These are phyloP conservation scores for Coemansia sp. DNA, from an alignment of 192 early-diverging fungal species.

Conservation along the genomic window DNA sequence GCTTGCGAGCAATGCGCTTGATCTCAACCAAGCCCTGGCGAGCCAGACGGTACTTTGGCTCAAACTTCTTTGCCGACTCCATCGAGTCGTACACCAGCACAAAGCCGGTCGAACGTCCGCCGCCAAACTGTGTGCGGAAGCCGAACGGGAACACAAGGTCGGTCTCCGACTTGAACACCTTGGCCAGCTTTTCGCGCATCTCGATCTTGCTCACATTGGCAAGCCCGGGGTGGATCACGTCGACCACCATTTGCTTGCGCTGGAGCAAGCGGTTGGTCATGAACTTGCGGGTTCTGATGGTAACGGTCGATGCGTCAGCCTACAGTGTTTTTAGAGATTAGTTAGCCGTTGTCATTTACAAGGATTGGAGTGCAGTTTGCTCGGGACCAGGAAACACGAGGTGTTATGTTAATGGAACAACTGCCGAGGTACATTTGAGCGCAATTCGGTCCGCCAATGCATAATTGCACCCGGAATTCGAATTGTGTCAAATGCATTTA, in stretches of 20 bases:
- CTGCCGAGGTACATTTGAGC: not conserved
- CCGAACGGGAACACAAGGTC: constrained; percentile 92
- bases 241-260: constrained; percentile 75
- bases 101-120: constrained; percentile 94
- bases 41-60: constrained; percentile 96
- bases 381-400: not conserved
- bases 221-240: constrained; percentile 91
- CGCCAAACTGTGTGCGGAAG: constrained; percentile 95
- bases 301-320: constrained; percentile 84
- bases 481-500: not conserved
- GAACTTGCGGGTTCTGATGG: constrained; percentile 98
- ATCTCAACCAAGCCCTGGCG: constrained; percentile 69
- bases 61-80: constrained; percentile 95
- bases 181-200: constrained; percentile 88
- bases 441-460: not conserved
- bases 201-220: constrained; percentile 93
- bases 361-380: not conserved
- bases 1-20: constrained; percentile 83
- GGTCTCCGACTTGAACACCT: constrained; percentile 91
- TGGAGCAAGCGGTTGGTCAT: constrained; percentile 94
- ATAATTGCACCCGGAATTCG: not conserved
- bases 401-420: not conserved
- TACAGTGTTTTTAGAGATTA: constrained; percentile 25
- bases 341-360: not conserved
- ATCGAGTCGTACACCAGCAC: constrained; percentile 94